Evolutionary conservation across 1,284 basidiomycete genomes (phyloP), one percentile per base, ranked within the genome.

Genomic region (Cerrena zonata): DNA sequence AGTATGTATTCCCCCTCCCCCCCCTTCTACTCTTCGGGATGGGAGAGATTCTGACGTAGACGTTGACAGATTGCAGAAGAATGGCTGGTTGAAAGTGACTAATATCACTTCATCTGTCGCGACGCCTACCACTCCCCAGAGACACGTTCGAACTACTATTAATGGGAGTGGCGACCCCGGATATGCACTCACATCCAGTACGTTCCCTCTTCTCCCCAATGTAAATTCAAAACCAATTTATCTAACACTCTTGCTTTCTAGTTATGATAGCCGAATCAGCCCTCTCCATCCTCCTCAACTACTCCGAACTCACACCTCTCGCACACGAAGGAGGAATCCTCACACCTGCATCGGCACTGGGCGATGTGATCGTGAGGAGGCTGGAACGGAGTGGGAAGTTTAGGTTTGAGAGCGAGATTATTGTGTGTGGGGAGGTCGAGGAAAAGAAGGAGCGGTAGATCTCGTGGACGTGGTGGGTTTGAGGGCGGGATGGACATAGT

Each of bases 241-340:
- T 26, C 47, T 48, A 34, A 5, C 12, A n/a, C n/a, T n/a, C n/a
- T n/a, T 34, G 15, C 30, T 34, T 34, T 7, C 3, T 56, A 89
- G 89, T 80, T 38, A 80, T 93, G 74, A 74, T 91, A 23, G 72
- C 80, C 2, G 91, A 94, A 71, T 79, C 78, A 12, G 91, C 88
- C 0, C 74, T 94, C 5, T 75, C 78, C 4, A 71, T 91, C 43
- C 66, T 85, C 26, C 72, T 86, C 1, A 72, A 79, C 2, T 69
- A 73, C 3, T 67, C 69, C 4, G 63, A 56, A 48, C 76, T 89
- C 2, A 77, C 87, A 0, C 58, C 73, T 0, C 65, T 86, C 4
- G 84, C 76, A 1, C 72, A 68, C 26, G 59, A 71, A 49, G 91
- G 91, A 15, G 91, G 92, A 7, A 69, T 93, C 1, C 71, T 94